Conservation (phyloP, 345 rosid species). For the Tarenaya hassleriana region DNA sequence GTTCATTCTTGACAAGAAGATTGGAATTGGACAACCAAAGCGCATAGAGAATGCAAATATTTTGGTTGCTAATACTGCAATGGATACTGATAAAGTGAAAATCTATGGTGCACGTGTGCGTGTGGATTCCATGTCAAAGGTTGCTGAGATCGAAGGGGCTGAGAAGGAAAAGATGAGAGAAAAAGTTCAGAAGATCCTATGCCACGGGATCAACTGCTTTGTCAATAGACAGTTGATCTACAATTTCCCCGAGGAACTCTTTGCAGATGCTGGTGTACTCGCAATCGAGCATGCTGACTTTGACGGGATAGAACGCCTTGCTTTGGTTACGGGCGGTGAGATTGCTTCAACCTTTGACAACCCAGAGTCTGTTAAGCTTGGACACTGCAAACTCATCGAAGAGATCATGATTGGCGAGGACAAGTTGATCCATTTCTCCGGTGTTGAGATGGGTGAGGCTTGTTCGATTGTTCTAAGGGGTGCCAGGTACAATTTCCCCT, state of each 20-base stretch:
- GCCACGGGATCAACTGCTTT: conserved; percentile 91
- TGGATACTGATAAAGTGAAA: conserved; percentile 99
- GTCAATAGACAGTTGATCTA: conserved; percentile 98
- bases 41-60: conserved; percentile 92
- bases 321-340: conserved; percentile 92
- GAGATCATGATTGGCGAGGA: conserved; percentile 99
- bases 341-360: conserved; percentile 97
- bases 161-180: conserved; percentile 98
- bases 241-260: conserved; percentile 96
- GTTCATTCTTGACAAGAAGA: conserved; percentile 98
- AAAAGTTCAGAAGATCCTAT: conserved; percentile 90
- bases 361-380: conserved; percentile 96
- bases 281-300: conserved; percentile 99
- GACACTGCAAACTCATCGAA: conserved; percentile 89
- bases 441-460: conserved; percentile 95
- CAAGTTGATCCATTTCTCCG: conserved; percentile 93
- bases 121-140: conserved; percentile 95
- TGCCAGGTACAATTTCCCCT: conserved; percentile 50
- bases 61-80: conserved; percentile 97
- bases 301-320: conserved; percentile 95
- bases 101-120: conserved; percentile 99
- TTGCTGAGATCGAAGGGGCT: conserved; percentile 97
- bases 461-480: conserved; percentile 94
- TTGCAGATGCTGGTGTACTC: conserved; percentile 94
- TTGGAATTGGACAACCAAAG: conserved; percentile 95